Base-by-base conservation (phyloP, 192 early-diverging fungal genomes). In the Lunasporangiospora selenospora region DNA sequence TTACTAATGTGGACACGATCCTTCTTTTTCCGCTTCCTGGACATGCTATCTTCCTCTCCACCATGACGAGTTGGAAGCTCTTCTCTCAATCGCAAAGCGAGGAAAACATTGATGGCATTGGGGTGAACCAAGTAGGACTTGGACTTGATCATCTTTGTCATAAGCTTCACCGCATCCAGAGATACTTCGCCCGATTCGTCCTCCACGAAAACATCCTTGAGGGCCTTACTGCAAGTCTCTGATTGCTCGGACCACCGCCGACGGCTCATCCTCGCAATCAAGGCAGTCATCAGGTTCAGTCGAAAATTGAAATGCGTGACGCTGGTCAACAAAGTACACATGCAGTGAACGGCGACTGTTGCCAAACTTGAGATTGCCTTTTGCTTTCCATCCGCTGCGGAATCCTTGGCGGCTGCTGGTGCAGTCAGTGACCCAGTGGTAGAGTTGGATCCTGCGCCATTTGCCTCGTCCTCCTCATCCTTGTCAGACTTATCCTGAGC, bases 301-400 rank as follows among this genome's bases (percentile, higher is more conserved):
- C 96, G 88, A 69, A 94, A 99, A 81, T 99, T 99, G 80, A 99
- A 99, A 75, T 98, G 96, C 16, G 97, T 88, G 13, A 90, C 84
- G 16, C 85, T 81, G 7, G 80, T 90, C 45, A 96, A 77, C 5
- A 99, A 83, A 42, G 91, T 87, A 37, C 92, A 89, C 80, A 97
- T 75, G 63, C 93, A 95, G 23, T 89, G 86, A 16, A 95, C 75
- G 2, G 93, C 93, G 3, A 91, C 83, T 0, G 77, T 62, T 2
- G 83, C 89, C 3, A 69, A 23, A 33, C 62, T 62, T 1, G 65
- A 51, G 19, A 76, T 65, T 18, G 67, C 36, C 12, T 67, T 58
- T 37, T 55, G 42, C 23, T 67, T 56, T 0, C 38, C 31, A 34
- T 63, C 61, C n/a, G 59, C 48, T 15, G 50, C 27, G 3, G 62